Conservation (phyloP, 108 stramenopile genomes). For the Chaetoceros muelleri region DNA sequence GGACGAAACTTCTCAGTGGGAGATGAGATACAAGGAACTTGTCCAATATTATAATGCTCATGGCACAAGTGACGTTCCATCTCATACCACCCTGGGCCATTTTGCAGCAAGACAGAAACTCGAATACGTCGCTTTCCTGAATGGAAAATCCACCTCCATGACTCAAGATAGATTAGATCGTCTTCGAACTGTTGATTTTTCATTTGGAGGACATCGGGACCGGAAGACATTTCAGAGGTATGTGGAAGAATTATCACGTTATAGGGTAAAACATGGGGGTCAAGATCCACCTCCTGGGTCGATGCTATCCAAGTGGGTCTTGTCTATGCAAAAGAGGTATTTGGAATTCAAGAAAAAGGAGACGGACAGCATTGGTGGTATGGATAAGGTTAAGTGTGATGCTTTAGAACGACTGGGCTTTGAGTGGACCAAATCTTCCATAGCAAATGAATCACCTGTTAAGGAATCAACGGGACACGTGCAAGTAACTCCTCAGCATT, state of each 20-base stretch:
- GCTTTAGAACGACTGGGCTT: not conserved
- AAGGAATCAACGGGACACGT: not conserved
- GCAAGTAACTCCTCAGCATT: too few relatives aligned
- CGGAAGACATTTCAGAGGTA: not conserved
- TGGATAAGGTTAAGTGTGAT: not conserved
- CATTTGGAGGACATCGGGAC: not conserved
- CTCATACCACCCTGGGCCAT: not conserved
- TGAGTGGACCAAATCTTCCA: not conserved
- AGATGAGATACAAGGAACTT: not conserved
- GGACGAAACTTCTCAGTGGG: too few relatives aligned
- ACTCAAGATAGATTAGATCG: not conserved
- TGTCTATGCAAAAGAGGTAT: not conserved
- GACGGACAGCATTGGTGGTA: not conserved
- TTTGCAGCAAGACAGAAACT: not conserved
- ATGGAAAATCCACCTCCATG: not conserved
- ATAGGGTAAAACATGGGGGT: not conserved
- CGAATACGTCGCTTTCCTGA: not conserved
- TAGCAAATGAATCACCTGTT: not conserved
- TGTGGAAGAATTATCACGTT: not conserved
- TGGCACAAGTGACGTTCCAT: not conserved
- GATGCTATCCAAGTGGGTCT: not conserved
- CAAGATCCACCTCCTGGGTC: not conserved
- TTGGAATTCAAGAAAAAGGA: not conserved
- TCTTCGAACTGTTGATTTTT: not conserved
- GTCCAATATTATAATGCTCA: not conserved